Percentiles rank a stretch among this genome's conserved stretches.
Conservation (phyloP, 805 yeast species). For the Candida silvicultrix region DNA sequence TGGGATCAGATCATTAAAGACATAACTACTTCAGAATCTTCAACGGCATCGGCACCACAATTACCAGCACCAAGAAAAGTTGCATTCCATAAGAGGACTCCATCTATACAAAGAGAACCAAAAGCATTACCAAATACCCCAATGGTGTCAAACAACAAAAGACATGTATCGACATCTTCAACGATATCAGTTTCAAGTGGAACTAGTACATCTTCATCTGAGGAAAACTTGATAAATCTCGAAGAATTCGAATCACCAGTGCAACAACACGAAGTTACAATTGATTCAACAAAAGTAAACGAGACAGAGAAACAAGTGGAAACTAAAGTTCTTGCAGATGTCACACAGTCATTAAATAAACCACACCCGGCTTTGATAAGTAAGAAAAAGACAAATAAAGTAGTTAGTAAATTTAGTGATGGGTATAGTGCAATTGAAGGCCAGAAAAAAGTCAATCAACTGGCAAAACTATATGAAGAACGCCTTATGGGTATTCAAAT, state of each 20-base stretch:
- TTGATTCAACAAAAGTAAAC: neutral
- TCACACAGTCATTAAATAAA: conserved; percentile 17
- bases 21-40: conserved; percentile 8
- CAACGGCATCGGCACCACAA: conserved; percentile 9
- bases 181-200: conserved; percentile 8
- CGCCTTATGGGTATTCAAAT: conserved; percentile 34
- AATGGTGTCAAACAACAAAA: neutral
- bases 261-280: too few relatives aligned
- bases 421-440: conserved; percentile 28
- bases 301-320: too few relatives aligned
- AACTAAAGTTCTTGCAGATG: conserved; percentile 14
- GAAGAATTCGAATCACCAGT: neutral
- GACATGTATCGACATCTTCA: conserved; percentile 11
- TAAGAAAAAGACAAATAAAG: conserved; percentile 6
- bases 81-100: conserved; percentile 5
- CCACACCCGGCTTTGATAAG: conserved; percentile 2
- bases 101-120: conserved; percentile 10
- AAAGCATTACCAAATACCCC: conserved; percentile 11
- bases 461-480: conserved; percentile 61
- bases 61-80: conserved; percentile 13
- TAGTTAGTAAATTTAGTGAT: conserved; percentile 18
- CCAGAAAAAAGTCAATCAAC: conserved; percentile 49
- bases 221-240: neutral
- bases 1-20: conserved; percentile 34
- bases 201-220: neutral